A percentile compares a stretch with the other conserved stretches of the same genome.
Evolutionary conservation across 495 filamentous ascomycete genomes (phyloP).

Genomic region (Chaetomium tenue): DNA sequence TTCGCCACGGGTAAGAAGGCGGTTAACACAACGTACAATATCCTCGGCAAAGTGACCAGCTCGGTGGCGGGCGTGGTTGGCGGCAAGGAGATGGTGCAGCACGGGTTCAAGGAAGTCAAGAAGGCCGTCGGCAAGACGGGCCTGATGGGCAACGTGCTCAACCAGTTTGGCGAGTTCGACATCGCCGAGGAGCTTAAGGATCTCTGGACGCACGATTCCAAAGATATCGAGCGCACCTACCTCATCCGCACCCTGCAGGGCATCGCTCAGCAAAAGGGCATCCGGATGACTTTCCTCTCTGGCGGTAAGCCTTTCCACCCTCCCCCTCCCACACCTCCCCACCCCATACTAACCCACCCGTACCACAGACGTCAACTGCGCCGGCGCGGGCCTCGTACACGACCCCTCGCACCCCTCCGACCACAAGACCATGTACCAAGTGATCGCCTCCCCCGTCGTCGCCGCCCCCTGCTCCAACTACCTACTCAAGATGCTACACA

Average conservation of each 20-base stretch:
- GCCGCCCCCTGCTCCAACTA: constrained; percentile 81
- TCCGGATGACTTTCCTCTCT: constrained; percentile 94
- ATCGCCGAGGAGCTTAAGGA: constrained; percentile 91
- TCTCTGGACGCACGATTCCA: constrained; percentile 96
- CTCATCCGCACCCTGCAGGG: constrained; percentile 92
- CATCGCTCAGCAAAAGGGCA: constrained; percentile 86
- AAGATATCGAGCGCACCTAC: constrained; percentile 96
- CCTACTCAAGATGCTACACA: constrained; percentile 88
- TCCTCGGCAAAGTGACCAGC: constrained; percentile 89
- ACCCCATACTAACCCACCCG: constrained; percentile 12
- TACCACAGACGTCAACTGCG: constrained; percentile 76
- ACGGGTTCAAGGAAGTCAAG: constrained; percentile 91
- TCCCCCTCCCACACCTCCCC: not conserved
- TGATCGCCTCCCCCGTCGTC: constrained; percentile 88
- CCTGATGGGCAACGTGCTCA: constrained; percentile 89
- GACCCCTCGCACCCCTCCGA: constrained; percentile 86
- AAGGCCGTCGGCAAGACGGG: constrained; percentile 92
- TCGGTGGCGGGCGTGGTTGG: constrained; percentile 93
- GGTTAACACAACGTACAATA: constrained; percentile 90
- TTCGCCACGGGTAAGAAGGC: constrained; percentile 95
- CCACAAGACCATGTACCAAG: constrained; percentile 99
- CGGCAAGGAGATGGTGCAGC: constrained; percentile 84
- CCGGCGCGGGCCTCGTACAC: constrained; percentile 90
- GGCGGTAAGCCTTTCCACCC: constrained; percentile 54
- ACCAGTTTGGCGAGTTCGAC: constrained; percentile 96